phyloP scores from a whole-genome alignment of 164 flowering plant species.

The Taxillus chinensis region DNA sequence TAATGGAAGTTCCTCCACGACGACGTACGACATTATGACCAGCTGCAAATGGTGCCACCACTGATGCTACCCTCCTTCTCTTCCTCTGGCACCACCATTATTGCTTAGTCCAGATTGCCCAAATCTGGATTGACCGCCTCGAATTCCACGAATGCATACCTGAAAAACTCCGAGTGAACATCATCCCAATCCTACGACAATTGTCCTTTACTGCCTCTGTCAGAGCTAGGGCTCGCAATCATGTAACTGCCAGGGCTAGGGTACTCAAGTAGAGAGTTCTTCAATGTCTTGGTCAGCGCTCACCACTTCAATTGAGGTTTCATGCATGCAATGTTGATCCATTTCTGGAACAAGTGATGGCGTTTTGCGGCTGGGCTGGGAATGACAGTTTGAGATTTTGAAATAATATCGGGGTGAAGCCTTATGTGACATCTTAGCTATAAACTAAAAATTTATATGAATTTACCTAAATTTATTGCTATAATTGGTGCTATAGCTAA shows the following conservation, averaged over 20 bases:
- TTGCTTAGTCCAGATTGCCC: constrained; percentile 12
- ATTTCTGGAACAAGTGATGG: too few relatives aligned
- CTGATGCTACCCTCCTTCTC: background rate
- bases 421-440: too few relatives aligned
- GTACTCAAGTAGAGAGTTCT: background rate
- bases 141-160: constrained; percentile 35
- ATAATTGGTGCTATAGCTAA: too few relatives aligned
- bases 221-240: background rate
- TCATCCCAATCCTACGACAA: constrained; percentile 10
- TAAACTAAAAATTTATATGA: too few relatives aligned
- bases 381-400: too few relatives aligned
- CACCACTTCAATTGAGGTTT: too few relatives aligned
- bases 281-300: too few relatives aligned
- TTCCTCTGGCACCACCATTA: constrained; percentile 28
- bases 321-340: too few relatives aligned
- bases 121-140: constrained; percentile 21
- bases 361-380: too few relatives aligned
- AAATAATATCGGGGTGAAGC: too few relatives aligned
- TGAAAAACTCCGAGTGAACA: constrained; percentile 50
- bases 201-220: too few relatives aligned
- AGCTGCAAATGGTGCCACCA: constrained; percentile 8
- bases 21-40: background rate
- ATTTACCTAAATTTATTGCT: too few relatives aligned
- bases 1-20: background rate
- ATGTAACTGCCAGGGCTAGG: constrained; percentile 6